Evolutionary conservation across 2,329 filamentous ascomycete genomes (phyloP).

Genomic region (Colletotrichum gloeosporioides): DNA sequence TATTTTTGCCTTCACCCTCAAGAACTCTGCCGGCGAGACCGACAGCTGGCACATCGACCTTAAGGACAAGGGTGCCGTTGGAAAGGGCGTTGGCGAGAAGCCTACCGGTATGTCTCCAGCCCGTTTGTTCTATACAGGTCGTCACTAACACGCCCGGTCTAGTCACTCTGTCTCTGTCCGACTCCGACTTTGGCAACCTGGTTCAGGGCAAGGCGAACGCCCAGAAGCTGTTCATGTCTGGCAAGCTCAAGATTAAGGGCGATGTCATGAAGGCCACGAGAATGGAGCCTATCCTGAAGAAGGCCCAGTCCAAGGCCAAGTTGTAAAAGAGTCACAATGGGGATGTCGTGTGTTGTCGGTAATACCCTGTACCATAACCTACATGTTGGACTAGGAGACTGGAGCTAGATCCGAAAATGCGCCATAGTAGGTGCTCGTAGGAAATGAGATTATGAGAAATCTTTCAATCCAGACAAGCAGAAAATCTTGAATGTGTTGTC

Average conservation of each 20-base stretch:
- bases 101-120: constrained; percentile 71
- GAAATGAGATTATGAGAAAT: constrained; percentile 12
- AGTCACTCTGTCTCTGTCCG: constrained; percentile 88
- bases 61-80: constrained; percentile 85
- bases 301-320: constrained; percentile 84
- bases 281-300: constrained; percentile 91
- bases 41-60: constrained; percentile 95
- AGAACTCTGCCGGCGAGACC: constrained; percentile 81
- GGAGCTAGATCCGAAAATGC: background rate
- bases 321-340: constrained; percentile 60
- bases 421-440: constrained; percentile 2
- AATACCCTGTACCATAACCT: constrained; percentile 24
- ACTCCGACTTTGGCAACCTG: constrained; percentile 85
- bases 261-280: constrained; percentile 99
- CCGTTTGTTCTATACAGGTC: rapidly evolving
- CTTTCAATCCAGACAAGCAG: background rate
- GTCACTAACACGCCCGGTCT: background rate
- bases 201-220: constrained; percentile 90
- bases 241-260: constrained; percentile 97
- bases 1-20: constrained; percentile 90
- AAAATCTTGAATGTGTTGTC: background rate
- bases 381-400: background rate
- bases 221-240: constrained; percentile 96
- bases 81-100: constrained; percentile 79
- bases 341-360: background rate